These are phyloP conservation scores for Mycena capillaripes DNA, from an alignment of 768 basidiomycete species.

Conservation along the genomic window DNA sequence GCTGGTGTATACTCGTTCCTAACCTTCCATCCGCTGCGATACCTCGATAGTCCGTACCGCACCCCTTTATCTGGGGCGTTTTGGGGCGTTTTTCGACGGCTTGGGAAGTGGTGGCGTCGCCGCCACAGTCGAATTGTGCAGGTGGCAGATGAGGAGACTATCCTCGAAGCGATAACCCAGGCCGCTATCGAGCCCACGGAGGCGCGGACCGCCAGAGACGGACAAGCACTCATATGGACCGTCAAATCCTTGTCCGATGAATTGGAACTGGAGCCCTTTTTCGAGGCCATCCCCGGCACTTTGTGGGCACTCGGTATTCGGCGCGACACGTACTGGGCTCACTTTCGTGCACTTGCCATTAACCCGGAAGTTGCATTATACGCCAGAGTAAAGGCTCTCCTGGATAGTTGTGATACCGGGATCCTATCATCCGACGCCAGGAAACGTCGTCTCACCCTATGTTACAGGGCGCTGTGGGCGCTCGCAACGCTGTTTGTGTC, in stretches of 20 bases:
- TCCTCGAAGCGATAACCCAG: too few species aligned
- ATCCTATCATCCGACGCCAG: neutral
- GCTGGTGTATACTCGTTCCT: too few species aligned
- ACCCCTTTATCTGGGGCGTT: too few species aligned
- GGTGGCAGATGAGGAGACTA: too few species aligned
- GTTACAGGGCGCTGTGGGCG: slow-evolving; percentile 5
- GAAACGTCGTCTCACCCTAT: neutral
- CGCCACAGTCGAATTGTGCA: too few species aligned
- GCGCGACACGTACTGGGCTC: neutral
- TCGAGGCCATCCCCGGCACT: slow-evolving; percentile 4
- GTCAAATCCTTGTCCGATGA: neutral
- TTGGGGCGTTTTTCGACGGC: too few species aligned
- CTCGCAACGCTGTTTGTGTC: neutral
- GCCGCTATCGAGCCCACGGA: too few species aligned
- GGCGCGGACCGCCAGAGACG: too few species aligned
- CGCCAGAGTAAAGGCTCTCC: neutral
- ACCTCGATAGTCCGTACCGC: too few species aligned
- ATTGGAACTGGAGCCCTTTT: slow-evolving; percentile 19
- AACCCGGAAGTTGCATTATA: neutral
- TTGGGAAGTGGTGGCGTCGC: too few species aligned
- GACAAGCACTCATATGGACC: neutral
- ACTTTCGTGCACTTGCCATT: neutral
- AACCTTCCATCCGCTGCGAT: too few species aligned
- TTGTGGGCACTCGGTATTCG: neutral
- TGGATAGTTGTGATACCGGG: neutral